Evolutionary conservation across 2,329 filamentous ascomycete genomes (phyloP), one percentile per base, ranked within the genome.

Genomic region (Cercospora janseana): DNA sequence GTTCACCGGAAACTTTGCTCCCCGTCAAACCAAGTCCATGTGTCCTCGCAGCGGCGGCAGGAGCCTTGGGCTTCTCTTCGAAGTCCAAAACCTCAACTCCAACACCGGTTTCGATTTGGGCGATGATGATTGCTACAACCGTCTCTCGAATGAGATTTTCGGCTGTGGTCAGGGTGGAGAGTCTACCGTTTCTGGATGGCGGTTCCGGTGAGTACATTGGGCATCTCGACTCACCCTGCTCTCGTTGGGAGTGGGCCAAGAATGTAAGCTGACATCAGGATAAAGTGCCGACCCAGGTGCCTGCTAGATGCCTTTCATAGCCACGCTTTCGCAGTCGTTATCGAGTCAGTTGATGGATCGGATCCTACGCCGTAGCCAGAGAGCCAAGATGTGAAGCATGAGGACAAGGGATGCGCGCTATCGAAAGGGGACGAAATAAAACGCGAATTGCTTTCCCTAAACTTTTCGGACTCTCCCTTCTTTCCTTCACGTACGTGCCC

Each of bases 111-210:
- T 55, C 29, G 47, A 54, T 15, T 18, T 57, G 1, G 49, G 49
- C 8, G 41, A 57, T 20, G 45, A 51, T 15, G 54, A 57, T 28
- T 57, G 54, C 48, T 51, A 48, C 41, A 49, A 57, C 10, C 44
- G 47, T 3, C 37, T 55, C 2, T 43, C 40, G 4, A 32, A 54
- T n/a, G 44, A 54, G 32, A 57, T 57, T 10, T 51, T 49, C 6
- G 46, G 31, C n/a, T 38, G 35, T 12, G 35, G 18, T 4, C n/a
- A 24, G 35, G 35, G 35, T 38, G 35, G 35, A 1, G 18, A 38
- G 20, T 38, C 35, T 5, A 24, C 18, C 12, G 35, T 38, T 24
- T 20, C 35, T 24, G 35, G 35, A 3, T 38, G 35, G 35, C 20
- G 35, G 9, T 38, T 38, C 35, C 18, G 20, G 35, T 38, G 12